Evolutionary conservation across 805 yeast genomes (phyloP), one percentile per base, ranked within the genome.

Genomic region (Candida lessepsii): DNA sequence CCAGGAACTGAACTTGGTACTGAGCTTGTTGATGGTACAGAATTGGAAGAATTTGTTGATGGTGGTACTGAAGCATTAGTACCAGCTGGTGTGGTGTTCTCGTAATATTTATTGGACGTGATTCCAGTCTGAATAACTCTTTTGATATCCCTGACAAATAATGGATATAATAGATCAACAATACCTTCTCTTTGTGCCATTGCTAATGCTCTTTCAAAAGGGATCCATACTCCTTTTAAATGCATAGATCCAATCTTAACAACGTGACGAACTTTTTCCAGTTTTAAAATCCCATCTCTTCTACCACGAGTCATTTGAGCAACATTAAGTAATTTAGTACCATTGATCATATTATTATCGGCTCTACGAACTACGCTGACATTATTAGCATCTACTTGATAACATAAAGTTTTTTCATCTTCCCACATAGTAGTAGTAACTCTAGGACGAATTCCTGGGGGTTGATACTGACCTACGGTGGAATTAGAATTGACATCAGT

Each of bases 351-450:
- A 61, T 86, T 81, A 57, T 83, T 83, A 61, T 86, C 93, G 21
- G 88, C 93, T 54, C 95, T 74, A 50, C 95, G 73, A 20, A 86
- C 89, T 15, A 86, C 95, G 13, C 83, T 73, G 32, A 85, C 84
- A 41, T 86, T 85, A 47, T 83, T 79, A 42, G 88, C 90, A 53
- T 85, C 93, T 21, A 86, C 91, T 61, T 85, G 93, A 65, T 85
- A 86, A 57, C 93, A 86, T 38, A 86, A 61, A 1, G 95, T 86
- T 50, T 83, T 81, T 55, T 86, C 95, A 57, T 86, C 95, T 56
- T 86, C 93, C 95, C 95, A 86, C 76, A 83, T 76, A n/a, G 93
- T 85, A 16, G 93, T 84, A 38, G 89, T 83, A 38, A 85, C 87
- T 45, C 82, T 67, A 7, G 84, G 86, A 24, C 83, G 53, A 40